These are phyloP conservation scores for Arachis hypogaea DNA, from an alignment of 306 rosid genomes.

Conservation along the genomic window DNA sequence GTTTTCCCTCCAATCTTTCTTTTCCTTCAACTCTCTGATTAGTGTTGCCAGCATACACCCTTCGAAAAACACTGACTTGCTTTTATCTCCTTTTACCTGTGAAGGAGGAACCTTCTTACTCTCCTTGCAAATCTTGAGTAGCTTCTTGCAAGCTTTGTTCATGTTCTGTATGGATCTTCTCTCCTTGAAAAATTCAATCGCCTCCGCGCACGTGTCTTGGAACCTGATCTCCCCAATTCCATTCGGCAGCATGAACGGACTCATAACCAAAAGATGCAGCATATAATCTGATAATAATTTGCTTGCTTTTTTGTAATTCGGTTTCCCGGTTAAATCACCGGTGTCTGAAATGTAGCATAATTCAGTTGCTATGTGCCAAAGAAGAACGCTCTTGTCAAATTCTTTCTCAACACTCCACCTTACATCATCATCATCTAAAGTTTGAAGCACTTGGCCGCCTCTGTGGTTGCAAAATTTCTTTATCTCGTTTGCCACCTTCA, in stretches of 20 bases:
- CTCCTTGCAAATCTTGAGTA: neutral
- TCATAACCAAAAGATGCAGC: conserved; percentile 40
- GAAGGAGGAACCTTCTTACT: conserved; percentile 31
- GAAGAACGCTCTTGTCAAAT: conserved; percentile 42
- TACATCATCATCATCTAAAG: neutral
- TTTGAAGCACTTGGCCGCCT: conserved; percentile 13
- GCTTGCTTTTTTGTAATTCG: conserved; percentile 23
- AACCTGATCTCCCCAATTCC: conserved; percentile 42
- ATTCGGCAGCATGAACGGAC: conserved; percentile 42
- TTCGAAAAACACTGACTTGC: conserved; percentile 47
- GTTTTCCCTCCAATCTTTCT: neutral
- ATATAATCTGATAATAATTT: conserved; percentile 41
- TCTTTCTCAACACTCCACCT: conserved; percentile 14
- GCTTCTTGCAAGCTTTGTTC: conserved; percentile 1
- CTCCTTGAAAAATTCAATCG: conserved; percentile 22
- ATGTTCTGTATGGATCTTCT: neutral
- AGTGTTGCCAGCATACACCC: conserved; percentile 31
- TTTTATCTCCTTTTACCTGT: conserved; percentile 39
- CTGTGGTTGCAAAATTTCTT: conserved; percentile 23
- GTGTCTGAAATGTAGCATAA: conserved; percentile 24
- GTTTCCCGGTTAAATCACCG: neutral
- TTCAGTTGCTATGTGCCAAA: conserved; percentile 45
- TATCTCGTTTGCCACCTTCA: conserved; percentile 5
- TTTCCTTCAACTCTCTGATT: neutral
- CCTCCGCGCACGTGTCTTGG: conserved; percentile 51